A percentile compares a stretch with the other conserved stretches of the same genome.
Conservation (phyloP, 371 early-diverging fungal species). For the Mortierella polycephala region DNA sequence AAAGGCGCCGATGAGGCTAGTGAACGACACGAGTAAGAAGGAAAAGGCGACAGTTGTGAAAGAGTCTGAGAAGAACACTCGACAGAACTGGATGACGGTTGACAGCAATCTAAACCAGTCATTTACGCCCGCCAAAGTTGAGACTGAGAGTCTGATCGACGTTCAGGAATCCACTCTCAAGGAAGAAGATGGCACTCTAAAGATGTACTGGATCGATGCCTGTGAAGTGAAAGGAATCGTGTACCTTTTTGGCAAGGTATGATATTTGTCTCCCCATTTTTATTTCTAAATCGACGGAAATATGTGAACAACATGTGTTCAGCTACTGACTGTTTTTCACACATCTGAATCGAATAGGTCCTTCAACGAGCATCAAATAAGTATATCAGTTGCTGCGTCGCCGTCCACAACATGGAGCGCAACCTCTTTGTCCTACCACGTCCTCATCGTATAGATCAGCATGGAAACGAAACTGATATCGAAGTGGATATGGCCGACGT, state of each 20-base stretch:
- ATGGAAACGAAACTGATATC: slow-evolving; percentile 65
- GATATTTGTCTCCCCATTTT: not conserved
- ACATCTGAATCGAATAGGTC: slow-evolving; percentile 43
- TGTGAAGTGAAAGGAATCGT: slow-evolving; percentile 85
- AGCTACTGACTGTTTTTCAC: not conserved
- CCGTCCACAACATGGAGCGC: slow-evolving; percentile 84
- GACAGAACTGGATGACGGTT: slow-evolving; percentile 60
- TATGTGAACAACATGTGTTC: not conserved
- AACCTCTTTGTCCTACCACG: slow-evolving; percentile 92
- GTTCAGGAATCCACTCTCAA: slow-evolving; percentile 55
- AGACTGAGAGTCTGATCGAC: slow-evolving; percentile 13
- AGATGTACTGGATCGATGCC: slow-evolving; percentile 95
- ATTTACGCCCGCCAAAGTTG: slow-evolving; percentile 8
- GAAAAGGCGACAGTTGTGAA: slow-evolving; percentile 40
- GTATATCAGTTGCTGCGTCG: slow-evolving; percentile 86
- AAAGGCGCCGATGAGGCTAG: slow-evolving; percentile 17
- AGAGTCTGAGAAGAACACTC: slow-evolving; percentile 27
- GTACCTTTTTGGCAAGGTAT: slow-evolving; percentile 94
- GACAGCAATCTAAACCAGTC: slow-evolving; percentile 44
- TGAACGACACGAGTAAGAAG: slow-evolving; percentile 49
- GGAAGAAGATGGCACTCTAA: slow-evolving; percentile 69
- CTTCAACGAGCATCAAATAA: slow-evolving; percentile 58
- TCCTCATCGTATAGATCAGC: slow-evolving; percentile 59
- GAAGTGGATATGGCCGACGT: slow-evolving; percentile 76
- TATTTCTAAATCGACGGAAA: not conserved